phyloP scores from a whole-genome alignment of 2,329 filamentous ascomycete genomes.

The Monosporascus sp. region DNA sequence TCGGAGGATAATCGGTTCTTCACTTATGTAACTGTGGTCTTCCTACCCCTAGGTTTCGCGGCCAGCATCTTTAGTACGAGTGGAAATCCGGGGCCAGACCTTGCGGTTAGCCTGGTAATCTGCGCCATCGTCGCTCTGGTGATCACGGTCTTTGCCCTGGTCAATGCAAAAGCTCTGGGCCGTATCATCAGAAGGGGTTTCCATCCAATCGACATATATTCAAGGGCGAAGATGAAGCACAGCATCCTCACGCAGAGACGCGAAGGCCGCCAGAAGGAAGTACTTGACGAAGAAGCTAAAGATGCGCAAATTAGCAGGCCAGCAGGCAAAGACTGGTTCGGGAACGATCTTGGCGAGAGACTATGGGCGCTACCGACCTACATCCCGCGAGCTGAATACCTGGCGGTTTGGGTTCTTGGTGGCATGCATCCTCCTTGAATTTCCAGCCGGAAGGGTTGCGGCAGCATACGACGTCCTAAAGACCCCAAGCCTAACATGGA shows the following conservation, averaged over 20 bases:
- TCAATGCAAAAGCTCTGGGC: slow-evolving; percentile 2
- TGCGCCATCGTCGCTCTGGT: slow-evolving; percentile 3
- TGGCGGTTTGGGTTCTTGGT: slow-evolving; percentile 1
- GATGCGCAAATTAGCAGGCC: too few relatives aligned
- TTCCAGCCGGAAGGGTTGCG: slow-evolving; percentile 1
- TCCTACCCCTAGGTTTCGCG: slow-evolving; percentile 27
- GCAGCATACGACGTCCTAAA: background rate
- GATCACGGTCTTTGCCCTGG: slow-evolving; percentile 2
- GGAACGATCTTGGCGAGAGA: background rate
- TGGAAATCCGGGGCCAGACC: slow-evolving; percentile 10
- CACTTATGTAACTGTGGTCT: slow-evolving; percentile 30
- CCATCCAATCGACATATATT: background rate
- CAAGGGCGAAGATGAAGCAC: background rate
- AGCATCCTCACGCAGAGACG: background rate
- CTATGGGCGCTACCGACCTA: too few relatives aligned
- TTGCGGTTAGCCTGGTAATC: slow-evolving; percentile 13
- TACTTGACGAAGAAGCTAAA: background rate
- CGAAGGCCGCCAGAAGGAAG: background rate
- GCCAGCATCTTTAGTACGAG: slow-evolving; percentile 28
- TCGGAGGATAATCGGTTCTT: slow-evolving; percentile 27
- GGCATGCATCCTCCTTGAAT: background rate
- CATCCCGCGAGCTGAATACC: background rate
- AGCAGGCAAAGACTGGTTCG: background rate
- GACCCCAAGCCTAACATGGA: background rate
- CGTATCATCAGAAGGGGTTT: background rate